Conservation (phyloP, 2,329 filamentous ascomycete species). For the Curvularia spicifera region DNA sequence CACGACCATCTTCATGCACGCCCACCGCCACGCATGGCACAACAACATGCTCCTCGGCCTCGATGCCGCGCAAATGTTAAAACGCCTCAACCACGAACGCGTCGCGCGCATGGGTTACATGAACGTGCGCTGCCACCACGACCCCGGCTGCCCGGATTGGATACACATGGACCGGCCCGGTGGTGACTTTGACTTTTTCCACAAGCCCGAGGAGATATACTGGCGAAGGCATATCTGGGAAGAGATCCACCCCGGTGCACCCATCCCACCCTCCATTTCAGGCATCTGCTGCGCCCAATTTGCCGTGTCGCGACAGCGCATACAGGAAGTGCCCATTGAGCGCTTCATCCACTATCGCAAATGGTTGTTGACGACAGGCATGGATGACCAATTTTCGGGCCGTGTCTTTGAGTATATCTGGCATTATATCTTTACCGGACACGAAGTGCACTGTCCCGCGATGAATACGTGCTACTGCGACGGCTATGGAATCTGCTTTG, state of each 20-base stretch:
- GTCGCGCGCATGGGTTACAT: slow-evolving; percentile 63
- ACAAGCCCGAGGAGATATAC: slow-evolving; percentile 51
- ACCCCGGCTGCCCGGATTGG: slow-evolving; percentile 65
- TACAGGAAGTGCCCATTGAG: slow-evolving; percentile 57
- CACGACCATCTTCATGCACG: slow-evolving; percentile 66
- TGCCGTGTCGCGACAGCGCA: slow-evolving; percentile 56
- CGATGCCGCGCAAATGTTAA: slow-evolving; percentile 59
- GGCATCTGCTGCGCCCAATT: slow-evolving; percentile 65
- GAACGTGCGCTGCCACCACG: slow-evolving; percentile 65
- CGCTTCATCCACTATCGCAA: slow-evolving; percentile 61
- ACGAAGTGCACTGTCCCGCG: slow-evolving; percentile 49
- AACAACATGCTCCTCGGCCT: slow-evolving; percentile 62
- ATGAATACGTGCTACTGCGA: slow-evolving; percentile 64
- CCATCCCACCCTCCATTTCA: slow-evolving; percentile 44
- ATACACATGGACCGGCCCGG: slow-evolving; percentile 56
- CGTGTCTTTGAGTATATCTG: slow-evolving; percentile 51
- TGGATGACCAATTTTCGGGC: slow-evolving; percentile 49
- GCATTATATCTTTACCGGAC: slow-evolving; percentile 51
- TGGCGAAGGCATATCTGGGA: slow-evolving; percentile 46
- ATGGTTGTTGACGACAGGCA: slow-evolving; percentile 55
- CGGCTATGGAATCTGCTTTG: slow-evolving; percentile 69
- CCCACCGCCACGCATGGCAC: slow-evolving; percentile 63
- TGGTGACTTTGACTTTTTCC: slow-evolving; percentile 49
- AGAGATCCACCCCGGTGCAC: slow-evolving; percentile 52
- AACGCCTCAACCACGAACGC: slow-evolving; percentile 58